Conservation (phyloP, 305 asterid genomes). For the Fraxinus sp. region DNA sequence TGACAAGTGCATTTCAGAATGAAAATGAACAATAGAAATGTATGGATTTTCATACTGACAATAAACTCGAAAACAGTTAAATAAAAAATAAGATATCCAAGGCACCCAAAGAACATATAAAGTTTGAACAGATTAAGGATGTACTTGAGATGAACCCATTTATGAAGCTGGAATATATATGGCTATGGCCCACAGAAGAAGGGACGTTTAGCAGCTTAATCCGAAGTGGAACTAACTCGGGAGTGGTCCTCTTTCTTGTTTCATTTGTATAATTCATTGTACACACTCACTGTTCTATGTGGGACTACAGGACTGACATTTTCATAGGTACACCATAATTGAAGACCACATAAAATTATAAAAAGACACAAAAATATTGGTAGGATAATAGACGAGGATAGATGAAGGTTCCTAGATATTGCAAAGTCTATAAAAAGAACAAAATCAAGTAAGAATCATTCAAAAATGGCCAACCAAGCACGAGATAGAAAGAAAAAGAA, state of each 20-base stretch:
- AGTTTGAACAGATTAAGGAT: not conserved
- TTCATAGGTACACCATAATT: not conserved
- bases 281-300: not conserved
- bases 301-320: not conserved
- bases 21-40: not conserved
- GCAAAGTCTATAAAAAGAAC: not conserved
- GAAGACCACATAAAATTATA: not conserved
- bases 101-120: not conserved
- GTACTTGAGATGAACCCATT: not conserved
- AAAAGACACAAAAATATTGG: not conserved
- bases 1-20: not conserved
- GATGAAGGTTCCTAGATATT: constrained; percentile 1
- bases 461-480: not conserved
- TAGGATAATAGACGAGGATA: not conserved
- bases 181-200: not conserved
- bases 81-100: not conserved
- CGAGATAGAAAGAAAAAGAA: not conserved
- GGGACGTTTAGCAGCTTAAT: not conserved
- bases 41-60: not conserved
- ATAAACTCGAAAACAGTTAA: not conserved
- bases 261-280: not conserved
- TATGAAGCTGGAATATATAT: not conserved
- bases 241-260: not conserved
- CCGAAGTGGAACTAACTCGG: not conserved
- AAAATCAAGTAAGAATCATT: not conserved